Conservation (phyloP, 257 asterid genomes). For the Solanum pimpinellifolium region DNA sequence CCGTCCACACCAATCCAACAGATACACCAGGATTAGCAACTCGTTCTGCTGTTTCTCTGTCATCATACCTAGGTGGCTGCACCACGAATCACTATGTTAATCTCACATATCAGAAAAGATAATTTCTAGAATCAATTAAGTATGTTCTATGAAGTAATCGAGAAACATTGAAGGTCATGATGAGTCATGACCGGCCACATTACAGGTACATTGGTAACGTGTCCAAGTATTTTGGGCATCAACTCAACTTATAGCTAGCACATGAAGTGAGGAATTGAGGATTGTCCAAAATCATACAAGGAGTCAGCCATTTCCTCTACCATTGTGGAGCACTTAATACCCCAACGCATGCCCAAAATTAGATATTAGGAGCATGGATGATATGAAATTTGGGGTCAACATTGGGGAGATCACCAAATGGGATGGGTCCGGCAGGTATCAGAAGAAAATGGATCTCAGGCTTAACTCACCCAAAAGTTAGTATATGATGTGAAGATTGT, state of each 20-base stretch:
- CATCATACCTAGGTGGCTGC: constrained; percentile 93
- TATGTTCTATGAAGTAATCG: constrained; percentile 3
- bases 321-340: not conserved
- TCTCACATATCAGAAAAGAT: not conserved
- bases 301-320: not conserved
- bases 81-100: constrained; percentile 7
- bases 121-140: not conserved
- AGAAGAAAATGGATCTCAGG: not conserved
- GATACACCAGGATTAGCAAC: constrained; percentile 91
- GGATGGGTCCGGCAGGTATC: not conserved
- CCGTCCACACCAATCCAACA: constrained; percentile 92
- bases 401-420: not conserved
- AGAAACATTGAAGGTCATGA: not conserved
- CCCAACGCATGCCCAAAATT: not conserved
- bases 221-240: not conserved
- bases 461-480: not conserved
- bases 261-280: not conserved
- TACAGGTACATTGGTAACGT: not conserved
- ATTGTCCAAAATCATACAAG: not conserved
- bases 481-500: not conserved
- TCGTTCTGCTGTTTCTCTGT: constrained; percentile 80
- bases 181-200: not conserved
- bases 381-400: not conserved
- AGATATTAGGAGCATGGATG: not conserved
- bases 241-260: not conserved